phyloP scores from a whole-genome alignment of 257 asterid species.

The Linderniella brevidens region DNA sequence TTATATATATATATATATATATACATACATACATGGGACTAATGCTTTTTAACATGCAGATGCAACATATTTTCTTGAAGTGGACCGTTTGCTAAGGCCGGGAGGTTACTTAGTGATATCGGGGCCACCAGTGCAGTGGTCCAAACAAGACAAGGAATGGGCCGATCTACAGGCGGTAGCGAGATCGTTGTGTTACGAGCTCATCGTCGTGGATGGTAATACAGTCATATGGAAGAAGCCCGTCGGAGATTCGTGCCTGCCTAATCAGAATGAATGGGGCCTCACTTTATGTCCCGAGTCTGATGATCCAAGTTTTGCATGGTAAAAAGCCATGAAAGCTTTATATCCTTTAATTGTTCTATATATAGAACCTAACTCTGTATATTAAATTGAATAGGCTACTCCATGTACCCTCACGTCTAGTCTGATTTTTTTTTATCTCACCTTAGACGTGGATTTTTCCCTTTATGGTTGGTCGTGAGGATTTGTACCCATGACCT shows the following conservation, averaged over 20 bases:
- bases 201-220: constrained; percentile 89
- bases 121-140: constrained; percentile 97
- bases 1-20: too few relatives aligned
- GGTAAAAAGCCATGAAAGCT: too few relatives aligned
- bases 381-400: too few relatives aligned
- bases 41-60: constrained; percentile 31
- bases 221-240: constrained; percentile 94
- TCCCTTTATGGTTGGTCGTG: too few relatives aligned
- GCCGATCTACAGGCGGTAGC: constrained; percentile 89
- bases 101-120: constrained; percentile 94
- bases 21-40: too few relatives aligned
- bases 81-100: constrained; percentile 89
- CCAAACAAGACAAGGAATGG: constrained; percentile 94
- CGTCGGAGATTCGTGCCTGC: constrained; percentile 55
- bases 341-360: too few relatives aligned
- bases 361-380: too few relatives aligned
- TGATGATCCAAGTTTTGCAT: constrained; percentile 66
- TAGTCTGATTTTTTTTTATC: too few relatives aligned
- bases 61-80: constrained; percentile 92
- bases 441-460: too few relatives aligned
- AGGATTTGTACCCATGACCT: too few relatives aligned
- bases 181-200: constrained; percentile 69
- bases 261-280: constrained; percentile 69
- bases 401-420: too few relatives aligned
- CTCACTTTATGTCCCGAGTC: constrained; percentile 55